Conservation (phyloP, 2,329 filamentous ascomycete species). For the Cercospora zeae-maydis region DNA sequence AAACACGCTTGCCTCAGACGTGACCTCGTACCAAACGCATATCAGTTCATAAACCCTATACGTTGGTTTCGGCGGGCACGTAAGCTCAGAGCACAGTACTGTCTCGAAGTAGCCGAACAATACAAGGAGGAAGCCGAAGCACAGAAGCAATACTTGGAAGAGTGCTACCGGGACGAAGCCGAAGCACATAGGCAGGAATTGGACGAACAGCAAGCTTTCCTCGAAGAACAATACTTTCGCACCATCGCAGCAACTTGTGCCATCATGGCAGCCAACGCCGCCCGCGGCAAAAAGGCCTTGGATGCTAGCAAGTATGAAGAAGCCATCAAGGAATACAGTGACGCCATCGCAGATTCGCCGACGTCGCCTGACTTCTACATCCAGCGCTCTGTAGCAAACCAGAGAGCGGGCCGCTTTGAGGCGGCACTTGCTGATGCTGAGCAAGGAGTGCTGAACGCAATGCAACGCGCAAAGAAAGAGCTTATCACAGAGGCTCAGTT, state of each 20-base stretch:
- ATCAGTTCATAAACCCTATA: not conserved
- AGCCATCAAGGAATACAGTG: slow-evolving; percentile 66
- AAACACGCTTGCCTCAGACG: not conserved
- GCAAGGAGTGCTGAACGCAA: slow-evolving; percentile 57
- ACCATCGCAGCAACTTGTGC: not conserved
- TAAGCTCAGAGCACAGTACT: not conserved
- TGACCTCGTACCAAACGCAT: not conserved
- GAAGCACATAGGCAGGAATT: not conserved
- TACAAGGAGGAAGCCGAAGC: not conserved
- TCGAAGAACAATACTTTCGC: not conserved
- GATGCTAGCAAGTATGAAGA: slow-evolving; percentile 60
- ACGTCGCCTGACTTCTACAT: slow-evolving; percentile 75
- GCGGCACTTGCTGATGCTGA: slow-evolving; percentile 48
- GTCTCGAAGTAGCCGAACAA: not conserved
- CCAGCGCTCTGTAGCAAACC: slow-evolving; percentile 74
- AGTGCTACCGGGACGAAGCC: not conserved
- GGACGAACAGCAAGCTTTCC: not conserved
- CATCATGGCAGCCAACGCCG: slow-evolving; percentile 51
- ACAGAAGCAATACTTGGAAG: not conserved
- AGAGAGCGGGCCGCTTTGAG: slow-evolving; percentile 53
- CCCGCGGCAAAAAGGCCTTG: slow-evolving; percentile 59
- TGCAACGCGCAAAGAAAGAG: slow-evolving; percentile 70
- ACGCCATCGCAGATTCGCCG: slow-evolving; percentile 60
- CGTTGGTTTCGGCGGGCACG: not conserved
- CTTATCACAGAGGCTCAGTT: slow-evolving; percentile 78